Base-by-base conservation (phyloP, 768 basidiomycete genomes). In the Tulasnella calospora region DNA sequence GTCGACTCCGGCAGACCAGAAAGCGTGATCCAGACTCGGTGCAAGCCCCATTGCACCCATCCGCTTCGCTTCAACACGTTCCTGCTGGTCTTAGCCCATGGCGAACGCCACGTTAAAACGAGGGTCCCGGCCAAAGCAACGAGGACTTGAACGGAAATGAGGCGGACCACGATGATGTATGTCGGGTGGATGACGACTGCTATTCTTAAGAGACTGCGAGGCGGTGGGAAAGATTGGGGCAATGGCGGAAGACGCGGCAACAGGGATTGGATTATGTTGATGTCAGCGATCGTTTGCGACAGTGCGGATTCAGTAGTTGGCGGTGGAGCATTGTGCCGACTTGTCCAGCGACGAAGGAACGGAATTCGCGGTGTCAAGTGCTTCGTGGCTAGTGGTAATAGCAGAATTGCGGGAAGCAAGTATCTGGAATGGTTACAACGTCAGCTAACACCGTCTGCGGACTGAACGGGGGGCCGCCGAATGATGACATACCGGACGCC, bases 41-140 rank as follows among this genome's bases (percentile, higher is more conserved):
- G 93, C 75, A 87, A 80, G 41, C 86, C 82, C 89, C 91, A 90
- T 81, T 93, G 89, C 82, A 92, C 83, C 85, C 91, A 89, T 33
- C 92, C 90, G 81, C 90, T 91, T 73, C 89, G 87, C 84, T 88
- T 87, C 81, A 95, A 84, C 13, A 87, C 86, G 6, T 86, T 83
- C 76, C 89, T 88, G 78, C 91, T 85, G 77, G 89, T 85, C 73
- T 82, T 83, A 0, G 88, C 89, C 89, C 92, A 94, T 17, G 91
- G 91, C 0, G 94, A 91, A 74, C 89, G 89, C 85, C 89, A 89
- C 23, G 88, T 87, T 74, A 94, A 84, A 12, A 91, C 1, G 76
- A 90, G 41, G 9, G 91, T 89, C 40, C 93, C 92, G 1, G 83
- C 74, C 79, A 92, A 80, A 38, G 89, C 92, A 67, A 92, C 80